A percentile compares a stretch with the other conserved stretches of the same genome.
Evolutionary conservation across 495 filamentous ascomycete genomes (phyloP).

Genomic region (Penicillium silybi): DNA sequence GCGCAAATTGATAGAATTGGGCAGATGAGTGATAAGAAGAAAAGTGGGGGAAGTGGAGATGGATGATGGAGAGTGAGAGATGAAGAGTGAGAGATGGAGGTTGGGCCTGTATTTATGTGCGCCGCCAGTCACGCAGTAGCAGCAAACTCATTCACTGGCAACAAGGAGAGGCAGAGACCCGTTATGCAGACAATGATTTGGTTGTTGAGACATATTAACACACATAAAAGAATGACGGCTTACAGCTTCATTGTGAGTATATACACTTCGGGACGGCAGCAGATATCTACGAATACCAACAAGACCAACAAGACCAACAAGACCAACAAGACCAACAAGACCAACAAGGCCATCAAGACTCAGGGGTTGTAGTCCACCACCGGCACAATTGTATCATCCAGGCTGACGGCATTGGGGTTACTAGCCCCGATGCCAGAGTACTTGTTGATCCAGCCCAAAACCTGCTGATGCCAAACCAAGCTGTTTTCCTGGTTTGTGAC

Average conservation of each 20-base stretch:
- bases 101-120: not conserved
- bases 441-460: constrained; percentile 47
- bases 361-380: constrained; percentile 33
- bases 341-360: not conserved
- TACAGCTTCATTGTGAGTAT: not conserved
- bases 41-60: not conserved
- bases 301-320: not conserved
- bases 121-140: not conserved
- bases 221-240: not conserved
- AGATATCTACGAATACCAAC: not conserved
- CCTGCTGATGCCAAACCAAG: constrained; percentile 46
- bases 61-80: no score
- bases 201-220: not conserved
- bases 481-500: constrained; percentile 40
- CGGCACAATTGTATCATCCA: constrained; percentile 31
- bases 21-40: not conserved
- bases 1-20: no score
- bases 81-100: not conserved
- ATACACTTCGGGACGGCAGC: not conserved
- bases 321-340: not conserved
- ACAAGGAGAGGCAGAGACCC: not conserved
- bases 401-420: constrained; percentile 26
- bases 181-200: not conserved
- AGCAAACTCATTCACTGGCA: not conserved
- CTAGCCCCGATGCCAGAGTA: constrained; percentile 30